Evolutionary conservation across 495 filamentous ascomycete species (phyloP).

Genomic region (Pyrenopolyporus hunteri): DNA sequence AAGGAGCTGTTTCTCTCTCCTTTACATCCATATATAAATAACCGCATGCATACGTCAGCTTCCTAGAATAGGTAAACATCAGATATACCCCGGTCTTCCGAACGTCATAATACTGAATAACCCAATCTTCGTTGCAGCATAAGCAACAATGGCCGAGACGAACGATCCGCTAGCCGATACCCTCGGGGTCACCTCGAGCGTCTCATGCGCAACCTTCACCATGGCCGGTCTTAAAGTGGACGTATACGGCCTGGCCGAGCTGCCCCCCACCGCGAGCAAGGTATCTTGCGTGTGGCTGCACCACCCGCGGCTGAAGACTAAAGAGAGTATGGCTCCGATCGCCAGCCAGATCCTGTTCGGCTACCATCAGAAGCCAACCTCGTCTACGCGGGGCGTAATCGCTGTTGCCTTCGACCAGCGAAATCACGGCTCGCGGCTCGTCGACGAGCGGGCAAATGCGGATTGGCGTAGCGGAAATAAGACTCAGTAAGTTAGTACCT

Average conservation of each 20-base stretch:
- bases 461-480: constrained; percentile 81
- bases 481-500: constrained; percentile 79
- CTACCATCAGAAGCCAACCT: constrained; percentile 32
- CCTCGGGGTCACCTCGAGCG: constrained; percentile 40
- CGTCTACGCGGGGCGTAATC: constrained; percentile 62
- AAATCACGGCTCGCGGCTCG: constrained; percentile 80
- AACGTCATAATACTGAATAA: no score
- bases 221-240: constrained; percentile 79
- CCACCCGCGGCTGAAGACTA: constrained; percentile 72
- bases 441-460: constrained; percentile 65
- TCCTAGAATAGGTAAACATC: no score
- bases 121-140: no score
- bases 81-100: no score
- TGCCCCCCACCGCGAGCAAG: constrained; percentile 54
- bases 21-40: no score
- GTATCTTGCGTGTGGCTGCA: constrained; percentile 86
- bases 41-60: no score
- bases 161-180: constrained; percentile 44
- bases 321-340: constrained; percentile 69
- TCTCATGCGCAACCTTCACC: constrained; percentile 66
- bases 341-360: constrained; percentile 47
- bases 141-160: constrained; percentile 27
- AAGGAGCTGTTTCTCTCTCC: no score
- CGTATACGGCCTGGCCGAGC: constrained; percentile 80
- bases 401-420: constrained; percentile 85